Conservation (phyloP, 2,329 filamentous ascomycete species). For the Penicillium expansum region DNA sequence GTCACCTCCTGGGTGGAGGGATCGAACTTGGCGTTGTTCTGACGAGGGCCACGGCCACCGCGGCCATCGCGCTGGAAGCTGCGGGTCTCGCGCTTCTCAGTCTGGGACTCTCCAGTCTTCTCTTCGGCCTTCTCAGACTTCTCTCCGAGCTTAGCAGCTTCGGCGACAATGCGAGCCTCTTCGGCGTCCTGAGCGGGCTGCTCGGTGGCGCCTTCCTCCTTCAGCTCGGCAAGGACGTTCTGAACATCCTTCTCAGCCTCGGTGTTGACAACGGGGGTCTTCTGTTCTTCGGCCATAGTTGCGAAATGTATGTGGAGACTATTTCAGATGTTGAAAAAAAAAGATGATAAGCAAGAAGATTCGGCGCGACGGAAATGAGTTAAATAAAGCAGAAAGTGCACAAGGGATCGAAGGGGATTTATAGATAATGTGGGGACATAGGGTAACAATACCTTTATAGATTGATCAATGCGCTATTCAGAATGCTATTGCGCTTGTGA, state of each 20-base stretch:
- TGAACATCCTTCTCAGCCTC: constrained; percentile 48
- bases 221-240: constrained; percentile 46
- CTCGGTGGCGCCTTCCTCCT: constrained; percentile 29
- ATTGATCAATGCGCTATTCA: constrained; percentile 6
- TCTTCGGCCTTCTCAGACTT: constrained; percentile 39
- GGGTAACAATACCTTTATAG: constrained; percentile 1
- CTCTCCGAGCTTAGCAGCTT: constrained; percentile 37
- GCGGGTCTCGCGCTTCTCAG: constrained; percentile 24
- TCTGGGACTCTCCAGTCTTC: constrained; percentile 21
- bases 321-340: not conserved
- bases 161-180: constrained; percentile 40
- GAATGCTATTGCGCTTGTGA: constrained; percentile 3
- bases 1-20: constrained; percentile 65
- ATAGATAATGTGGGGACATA: not conserved
- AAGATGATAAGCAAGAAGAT: constrained; percentile 8
- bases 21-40: constrained; percentile 68
- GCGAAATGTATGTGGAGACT: constrained; percentile 11
- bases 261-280: constrained; percentile 35
- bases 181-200: constrained; percentile 29
- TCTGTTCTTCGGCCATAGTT: constrained; percentile 41
- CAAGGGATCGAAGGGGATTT: not conserved
- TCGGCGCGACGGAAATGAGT: not conserved
- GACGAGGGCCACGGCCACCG: constrained; percentile 25
- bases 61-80: constrained; percentile 27
- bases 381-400: not conserved